Evolutionary conservation across 805 yeast species (phyloP), one percentile per base, ranked within the genome.

Genomic region (Torulaspora franciscae): DNA sequence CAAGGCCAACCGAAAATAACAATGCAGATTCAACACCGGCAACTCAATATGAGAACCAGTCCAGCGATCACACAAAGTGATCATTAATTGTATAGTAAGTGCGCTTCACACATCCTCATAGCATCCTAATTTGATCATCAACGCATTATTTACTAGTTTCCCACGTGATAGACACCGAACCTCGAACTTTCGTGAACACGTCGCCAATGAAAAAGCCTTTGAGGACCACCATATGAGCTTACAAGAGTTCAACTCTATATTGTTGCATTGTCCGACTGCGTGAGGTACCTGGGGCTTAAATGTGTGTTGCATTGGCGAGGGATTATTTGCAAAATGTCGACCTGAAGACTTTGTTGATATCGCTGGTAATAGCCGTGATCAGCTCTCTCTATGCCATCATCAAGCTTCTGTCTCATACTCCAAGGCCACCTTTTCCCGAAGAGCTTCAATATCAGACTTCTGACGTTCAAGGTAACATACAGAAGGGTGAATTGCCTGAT

Each of bases 381-480:
- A 44, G 45, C 7, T 44, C 65, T 47, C 24, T 73, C 10, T 80
- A 79, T 52, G 49, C 59, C 3, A 51, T 66, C 11, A 62, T 80
- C 3, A 64, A 72, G 45, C 43, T 73, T 14, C 68, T 85, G 25
- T 76, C 89, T 7, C 90, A 84, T 63, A 65, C 61, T 4, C 93
- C 93, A 6, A 68, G 95, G 40, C 51, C 57, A 5, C 76, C 84
- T 6, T 66, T 67, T 17, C 64, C 70, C 1, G 70, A 77, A 13
- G 95, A 85, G 58, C 61, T 73, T 34, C 59, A 61, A 30, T 85
- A 79, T 59, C 61, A 53, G 13, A 81, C 88, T 63, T 76, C 67
- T 71, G 71, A 63, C 48, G 51, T 41, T 24, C 52, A 44, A 40
- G 66, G 39, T 24, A 55, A 37, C 17, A 54, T 51, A 5, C 46